These are phyloP conservation scores for Trypanosomatidae sp. DNA, from an alignment of 208 protist genomes.

Conservation along the genomic window DNA sequence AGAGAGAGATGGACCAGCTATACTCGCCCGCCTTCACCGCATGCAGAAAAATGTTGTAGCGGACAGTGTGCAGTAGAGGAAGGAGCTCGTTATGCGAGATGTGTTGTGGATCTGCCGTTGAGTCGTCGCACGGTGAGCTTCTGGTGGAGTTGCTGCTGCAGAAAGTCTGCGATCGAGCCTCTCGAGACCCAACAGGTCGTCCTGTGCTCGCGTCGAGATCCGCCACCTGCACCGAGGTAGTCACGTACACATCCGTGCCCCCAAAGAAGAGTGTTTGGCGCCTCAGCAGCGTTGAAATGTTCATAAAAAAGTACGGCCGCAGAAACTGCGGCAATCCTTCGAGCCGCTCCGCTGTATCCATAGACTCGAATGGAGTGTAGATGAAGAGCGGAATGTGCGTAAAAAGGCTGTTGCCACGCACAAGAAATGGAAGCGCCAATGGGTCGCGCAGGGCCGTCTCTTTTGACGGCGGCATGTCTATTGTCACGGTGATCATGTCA, in stretches of 20 bases:
- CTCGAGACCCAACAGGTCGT: not conserved
- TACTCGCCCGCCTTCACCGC: conserved; percentile 55
- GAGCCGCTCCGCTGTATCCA: conserved; percentile 3
- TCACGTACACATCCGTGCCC: conserved; percentile 67
- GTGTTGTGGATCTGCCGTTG: not conserved
- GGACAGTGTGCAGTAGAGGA: conserved; percentile 48
- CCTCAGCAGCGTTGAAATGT: conserved; percentile 69
- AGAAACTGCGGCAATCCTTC: conserved; percentile 9
- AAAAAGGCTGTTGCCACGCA: conserved; percentile 65
- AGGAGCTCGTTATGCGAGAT: conserved; percentile 20
- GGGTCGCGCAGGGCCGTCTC: conserved; percentile 36
- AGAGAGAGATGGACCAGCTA: conserved; percentile 57
- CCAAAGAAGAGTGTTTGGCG: conserved; percentile 40
- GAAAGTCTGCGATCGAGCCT: not conserved
- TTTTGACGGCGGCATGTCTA: conserved; percentile 28
- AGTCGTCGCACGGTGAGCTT: not conserved
- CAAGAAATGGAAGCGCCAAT: conserved; percentile 65
- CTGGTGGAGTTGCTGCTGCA: not conserved
- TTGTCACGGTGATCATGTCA: conserved; percentile 20
- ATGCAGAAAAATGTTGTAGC: conserved; percentile 61
- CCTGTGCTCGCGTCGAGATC: conserved; percentile 46
- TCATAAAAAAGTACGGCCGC: conserved; percentile 64
- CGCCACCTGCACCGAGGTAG: conserved; percentile 46
- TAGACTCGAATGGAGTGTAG: not conserved
- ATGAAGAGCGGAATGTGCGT: conserved; percentile 32